These are phyloP conservation scores for Fusarium sororula DNA, from an alignment of 2,329 filamentous ascomycete genomes.

Conservation along the genomic window DNA sequence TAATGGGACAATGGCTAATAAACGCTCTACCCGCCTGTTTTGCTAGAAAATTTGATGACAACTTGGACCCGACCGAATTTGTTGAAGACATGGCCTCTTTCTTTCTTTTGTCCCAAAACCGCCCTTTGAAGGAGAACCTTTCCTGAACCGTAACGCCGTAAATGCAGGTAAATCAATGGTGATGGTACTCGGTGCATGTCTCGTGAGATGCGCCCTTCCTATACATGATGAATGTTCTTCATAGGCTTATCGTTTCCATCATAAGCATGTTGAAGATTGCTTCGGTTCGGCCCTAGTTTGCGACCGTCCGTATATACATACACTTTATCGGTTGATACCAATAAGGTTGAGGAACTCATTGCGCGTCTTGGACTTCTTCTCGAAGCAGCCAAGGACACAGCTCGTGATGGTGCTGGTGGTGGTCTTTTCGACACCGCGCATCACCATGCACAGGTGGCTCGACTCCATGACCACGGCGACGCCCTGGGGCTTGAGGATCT, in stretches of 20 bases:
- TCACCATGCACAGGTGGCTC: constrained; percentile 97
- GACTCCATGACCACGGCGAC: constrained; percentile 98
- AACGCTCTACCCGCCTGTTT: constrained; percentile 28
- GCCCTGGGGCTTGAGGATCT: constrained; percentile 91
- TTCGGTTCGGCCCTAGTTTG: neutral
- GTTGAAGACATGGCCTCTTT: constrained; percentile 45
- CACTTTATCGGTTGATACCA: constrained; percentile 60
- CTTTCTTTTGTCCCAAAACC: constrained; percentile 25
- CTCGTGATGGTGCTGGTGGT: constrained; percentile 89
- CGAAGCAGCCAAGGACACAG: constrained; percentile 96
- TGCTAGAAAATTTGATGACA: constrained; percentile 22
- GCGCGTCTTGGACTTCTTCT: constrained; percentile 89
- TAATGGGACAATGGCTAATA: constrained; percentile 37
- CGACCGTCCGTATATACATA: neutral
- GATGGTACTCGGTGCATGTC: constrained; percentile 10
- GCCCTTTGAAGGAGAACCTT: constrained; percentile 15
- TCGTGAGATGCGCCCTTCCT: constrained; percentile 1
- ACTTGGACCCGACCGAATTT: constrained; percentile 40
- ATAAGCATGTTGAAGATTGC: constrained; percentile 30
- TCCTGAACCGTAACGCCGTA: constrained; percentile 26
- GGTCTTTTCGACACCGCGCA: constrained; percentile 97
- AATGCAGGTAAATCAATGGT: constrained; percentile 26
- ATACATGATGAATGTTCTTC: constrained; percentile 29
- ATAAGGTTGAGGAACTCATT: constrained; percentile 93
- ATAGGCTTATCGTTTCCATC: constrained; percentile 24